Conservation (phyloP, 2,329 filamentous ascomycete genomes). For the Beauveria pseudobassiana region DNA sequence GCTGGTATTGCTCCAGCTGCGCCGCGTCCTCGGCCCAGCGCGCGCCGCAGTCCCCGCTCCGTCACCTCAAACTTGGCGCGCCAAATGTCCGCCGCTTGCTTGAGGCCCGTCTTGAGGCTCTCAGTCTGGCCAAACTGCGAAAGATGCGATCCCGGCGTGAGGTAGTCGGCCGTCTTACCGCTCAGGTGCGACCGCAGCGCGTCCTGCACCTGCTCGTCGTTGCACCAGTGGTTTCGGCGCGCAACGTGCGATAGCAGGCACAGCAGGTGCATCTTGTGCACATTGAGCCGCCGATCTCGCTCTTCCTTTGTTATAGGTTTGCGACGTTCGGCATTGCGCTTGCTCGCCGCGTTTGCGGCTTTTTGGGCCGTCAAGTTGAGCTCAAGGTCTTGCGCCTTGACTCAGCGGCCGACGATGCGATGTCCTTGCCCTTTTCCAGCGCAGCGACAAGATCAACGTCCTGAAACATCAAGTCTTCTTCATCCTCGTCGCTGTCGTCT, state of each 20-base stretch:
- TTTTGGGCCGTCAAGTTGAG: conserved; percentile 46
- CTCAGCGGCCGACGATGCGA: conserved; percentile 16
- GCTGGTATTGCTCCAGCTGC: conserved; percentile 51
- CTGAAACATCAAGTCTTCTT: conserved; percentile 34
- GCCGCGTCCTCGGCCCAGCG: conserved; percentile 67
- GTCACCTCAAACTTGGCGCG: conserved; percentile 62
- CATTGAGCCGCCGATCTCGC: conserved; percentile 52
- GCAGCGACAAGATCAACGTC: conserved; percentile 36
- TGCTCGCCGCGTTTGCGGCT: conserved; percentile 23
- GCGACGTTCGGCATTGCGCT: conserved; percentile 31
- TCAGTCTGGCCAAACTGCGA: conserved; percentile 70
- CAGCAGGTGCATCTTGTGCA: conserved; percentile 83
- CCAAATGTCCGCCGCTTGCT: conserved; percentile 60
- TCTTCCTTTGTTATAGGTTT: conserved; percentile 49
- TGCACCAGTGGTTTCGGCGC: conserved; percentile 82
- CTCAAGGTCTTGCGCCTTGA: conserved; percentile 32
- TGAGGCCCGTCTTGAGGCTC: conserved; percentile 72
- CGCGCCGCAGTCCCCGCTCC: conserved; percentile 58
- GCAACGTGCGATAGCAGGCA: conserved; percentile 74
- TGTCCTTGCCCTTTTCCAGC: conserved; percentile 15
- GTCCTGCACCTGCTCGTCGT: conserved; percentile 61
- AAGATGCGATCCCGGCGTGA: conserved; percentile 60
- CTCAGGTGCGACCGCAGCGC: conserved; percentile 58
- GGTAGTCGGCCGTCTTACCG: conserved; percentile 55
- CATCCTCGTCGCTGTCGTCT: conserved; percentile 35